These are phyloP conservation scores for Pinus albicaulis DNA, from an alignment of 75 land plant species.

Conservation along the genomic window DNA sequence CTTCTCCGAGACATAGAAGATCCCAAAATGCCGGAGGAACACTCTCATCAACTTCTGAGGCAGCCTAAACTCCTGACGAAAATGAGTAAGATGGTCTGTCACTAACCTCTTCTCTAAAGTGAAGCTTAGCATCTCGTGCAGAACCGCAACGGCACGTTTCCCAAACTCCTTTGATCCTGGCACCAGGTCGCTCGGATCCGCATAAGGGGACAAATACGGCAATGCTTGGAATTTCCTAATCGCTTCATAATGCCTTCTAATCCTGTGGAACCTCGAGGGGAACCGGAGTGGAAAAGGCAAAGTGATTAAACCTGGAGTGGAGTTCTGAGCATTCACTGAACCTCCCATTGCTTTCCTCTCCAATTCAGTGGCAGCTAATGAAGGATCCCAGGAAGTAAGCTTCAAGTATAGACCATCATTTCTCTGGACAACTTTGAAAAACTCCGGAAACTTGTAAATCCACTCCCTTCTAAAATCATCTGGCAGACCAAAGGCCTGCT, in stretches of 20 bases:
- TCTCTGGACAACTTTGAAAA: conserved; percentile 43
- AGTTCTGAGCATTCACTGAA: conserved; percentile 4
- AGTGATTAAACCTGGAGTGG: conserved; percentile 33
- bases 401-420: conserved; percentile 52
- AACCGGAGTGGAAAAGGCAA: conserved; percentile 61
- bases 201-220: conserved; percentile 76
- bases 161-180: conserved; percentile 58
- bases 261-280: conserved; percentile 37
- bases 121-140: conserved; percentile 78
- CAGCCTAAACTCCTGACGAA: conserved; percentile 60
- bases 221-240: conserved; percentile 61
- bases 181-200: conserved; percentile 41
- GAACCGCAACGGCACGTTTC: conserved; percentile 69
- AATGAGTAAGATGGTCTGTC: conserved; percentile 70
- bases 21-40: conserved; percentile 59
- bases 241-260: conserved; percentile 35
- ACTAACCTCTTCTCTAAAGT: conserved; percentile 74
- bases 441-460: conserved; percentile 57
- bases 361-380: conserved; percentile 71
- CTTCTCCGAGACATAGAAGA: conserved; percentile 79
- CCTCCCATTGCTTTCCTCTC: conserved; percentile 36
- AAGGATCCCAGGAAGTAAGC: conserved; percentile 67
- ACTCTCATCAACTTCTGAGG: conserved; percentile 73
- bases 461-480: conserved; percentile 53
- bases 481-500: conserved; percentile 66